Conservation (phyloP, 2,329 filamentous ascomycete species). For the Calonectria crousiana region DNA sequence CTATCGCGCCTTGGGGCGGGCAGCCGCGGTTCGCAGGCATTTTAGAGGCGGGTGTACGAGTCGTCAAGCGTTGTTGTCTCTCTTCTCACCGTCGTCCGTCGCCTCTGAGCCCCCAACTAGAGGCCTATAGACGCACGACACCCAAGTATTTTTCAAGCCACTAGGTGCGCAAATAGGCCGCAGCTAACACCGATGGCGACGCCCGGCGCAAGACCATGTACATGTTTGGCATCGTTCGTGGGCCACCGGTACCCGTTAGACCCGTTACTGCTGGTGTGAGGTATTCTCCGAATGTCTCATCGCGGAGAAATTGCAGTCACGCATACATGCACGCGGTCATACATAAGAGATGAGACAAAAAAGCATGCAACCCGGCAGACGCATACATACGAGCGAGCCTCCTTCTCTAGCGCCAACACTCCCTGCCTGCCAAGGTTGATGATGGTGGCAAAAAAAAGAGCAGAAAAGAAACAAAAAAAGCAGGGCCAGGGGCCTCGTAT, state of each 20-base stretch:
- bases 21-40: conserved; percentile 22
- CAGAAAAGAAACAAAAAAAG: neutral
- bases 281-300: conserved; percentile 20
- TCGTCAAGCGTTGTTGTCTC: conserved; percentile 37
- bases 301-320: conserved; percentile 2
- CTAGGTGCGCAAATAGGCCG: neutral
- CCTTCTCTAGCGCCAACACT: neutral
- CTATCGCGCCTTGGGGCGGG: neutral
- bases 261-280: conserved; percentile 1
- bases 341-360: neutral
- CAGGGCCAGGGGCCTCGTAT: neutral
- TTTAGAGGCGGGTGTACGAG: neutral
- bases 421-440: neutral
- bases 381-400: neutral
- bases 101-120: neutral
- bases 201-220: neutral
- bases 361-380: neutral
- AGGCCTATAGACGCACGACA: conserved; percentile 1
- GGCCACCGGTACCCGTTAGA: conserved; percentile 1
- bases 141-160: conserved; percentile 7
- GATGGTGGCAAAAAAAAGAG: neutral
- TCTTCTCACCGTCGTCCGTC: conserved; percentile 14
- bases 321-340: neutral
- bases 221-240: conserved; percentile 3
- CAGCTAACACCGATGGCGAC: conserved; percentile 8